Percentiles rank a stretch among this genome's conserved stretches.
Evolutionary conservation across 202 grass and related monocot genomes (phyloP).

Genomic region (Miscanthus sacchariflorus): DNA sequence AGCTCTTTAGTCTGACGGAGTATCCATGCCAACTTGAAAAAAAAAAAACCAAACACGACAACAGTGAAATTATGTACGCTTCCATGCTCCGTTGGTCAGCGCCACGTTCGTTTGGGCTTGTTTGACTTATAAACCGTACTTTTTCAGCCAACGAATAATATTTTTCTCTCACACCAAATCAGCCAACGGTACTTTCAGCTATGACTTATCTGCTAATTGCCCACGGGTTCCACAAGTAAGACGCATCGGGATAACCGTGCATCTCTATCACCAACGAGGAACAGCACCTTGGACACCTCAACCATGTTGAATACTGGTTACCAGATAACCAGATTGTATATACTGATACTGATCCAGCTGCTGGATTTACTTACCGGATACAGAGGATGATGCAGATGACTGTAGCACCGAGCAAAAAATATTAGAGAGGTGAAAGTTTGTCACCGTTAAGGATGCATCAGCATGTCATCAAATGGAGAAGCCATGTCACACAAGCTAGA

Average conservation of each 20-base stretch:
- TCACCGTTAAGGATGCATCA: constrained; percentile 23
- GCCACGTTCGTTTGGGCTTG: too few relatives aligned
- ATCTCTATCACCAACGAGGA: constrained; percentile 25
- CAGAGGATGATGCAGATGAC: neutral
- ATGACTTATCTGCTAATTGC: neutral
- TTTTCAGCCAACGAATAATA: too few relatives aligned
- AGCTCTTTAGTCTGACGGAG: constrained; percentile 8
- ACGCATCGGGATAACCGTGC: neutral
- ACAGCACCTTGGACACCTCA: neutral
- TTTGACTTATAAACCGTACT: too few relatives aligned
- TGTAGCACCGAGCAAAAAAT: neutral
- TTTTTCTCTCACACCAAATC: too few relatives aligned
- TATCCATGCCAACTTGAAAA: neutral
- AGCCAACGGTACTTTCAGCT: too few relatives aligned
- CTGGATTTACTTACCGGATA: neutral
- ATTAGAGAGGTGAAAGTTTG: constrained; percentile 9
- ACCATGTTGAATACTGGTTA: neutral
- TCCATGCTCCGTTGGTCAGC: neutral
- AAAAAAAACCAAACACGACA: neutral
- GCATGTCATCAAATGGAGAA: neutral
- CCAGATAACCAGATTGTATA: neutral
- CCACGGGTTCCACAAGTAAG: too few relatives aligned
- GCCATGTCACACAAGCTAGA: constrained; percentile 18
- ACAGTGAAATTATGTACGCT: neutral
- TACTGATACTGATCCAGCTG: neutral